Base-by-base conservation (phyloP, 2,329 filamentous ascomycete genomes). In the Magnaporthiopsis rhizophila region DNA sequence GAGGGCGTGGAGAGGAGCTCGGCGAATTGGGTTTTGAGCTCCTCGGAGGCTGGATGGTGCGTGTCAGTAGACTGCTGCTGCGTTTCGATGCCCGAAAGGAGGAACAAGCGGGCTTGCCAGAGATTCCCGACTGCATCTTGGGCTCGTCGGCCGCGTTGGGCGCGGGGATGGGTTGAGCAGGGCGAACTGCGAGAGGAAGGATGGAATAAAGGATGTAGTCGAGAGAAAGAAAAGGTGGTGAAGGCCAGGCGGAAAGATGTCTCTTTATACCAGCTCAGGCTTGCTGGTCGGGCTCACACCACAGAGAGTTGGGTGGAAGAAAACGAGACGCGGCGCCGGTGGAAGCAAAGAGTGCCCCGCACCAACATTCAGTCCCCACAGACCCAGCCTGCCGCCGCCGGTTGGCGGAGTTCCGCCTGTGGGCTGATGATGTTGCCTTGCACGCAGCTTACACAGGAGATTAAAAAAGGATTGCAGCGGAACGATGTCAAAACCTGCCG, bases 61-160 rank as follows among this genome's bases (percentile, higher is more conserved):
- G 62, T n/a, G 58, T 61, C 34, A 58, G 59, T 4, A 64, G 58
- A 58, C 21, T 50, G 24, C 61, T 58, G 58, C 3, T 18, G 2
- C 4, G 36, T 15, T 3, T 15, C 36, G 36, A 38, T 38, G 36
- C 36, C 36, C 36, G 36, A 64, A 36, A 62, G 21, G 13, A 45
- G 34, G 7, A n/a, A n/a, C n/a, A n/a, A n/a, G n/a, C n/a, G n/a
- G n/a, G 61, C 72, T 62, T 80, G 89, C 89, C 89, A 77, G 88
- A 86, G 70, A 92, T 92, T 76, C 89, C 89, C 50, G 89, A 92
- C 80, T 92, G 89, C 89, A 92, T 92, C 64, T 70, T 83, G 71
- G 62, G 45, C 45, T 21, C 4, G 45, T n/a, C 45, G 45, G 45
- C 45, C 45, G 45, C 21, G 45, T n/a, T 53, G 21, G 45, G 21